Evolutionary conservation across 345 rosid species (phyloP), one percentile per base, ranked within the genome.

Genomic region (Salix viminalis): DNA sequence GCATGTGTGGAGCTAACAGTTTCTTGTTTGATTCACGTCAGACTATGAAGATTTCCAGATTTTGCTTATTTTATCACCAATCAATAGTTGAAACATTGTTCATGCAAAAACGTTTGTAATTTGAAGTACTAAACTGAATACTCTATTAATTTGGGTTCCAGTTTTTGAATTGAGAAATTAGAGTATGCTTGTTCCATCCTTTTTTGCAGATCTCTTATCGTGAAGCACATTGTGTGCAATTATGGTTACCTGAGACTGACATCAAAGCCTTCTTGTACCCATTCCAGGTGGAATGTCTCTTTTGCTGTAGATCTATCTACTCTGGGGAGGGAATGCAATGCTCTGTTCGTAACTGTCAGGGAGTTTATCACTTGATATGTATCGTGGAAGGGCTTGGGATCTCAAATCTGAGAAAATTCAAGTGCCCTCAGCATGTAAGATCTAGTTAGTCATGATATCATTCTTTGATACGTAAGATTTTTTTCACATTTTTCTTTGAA

Each of bases 351-450:
- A 85, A 85, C 54, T 95, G 99, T 76, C 73, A 80, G 74, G 91
- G 90, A 66, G 80, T 75, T 79, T 95, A 89, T 86, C 99, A 95
- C 80, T 41, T 69, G 14, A 19, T 1, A 65, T 95, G 99, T 75
- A 93, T 56, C 1, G 84, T 85, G 84, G 84, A 84, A 80, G 79
- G 69, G 42, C 76, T 84, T 61, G 83, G 86, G 19, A 65, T 86
- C 77, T 76, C 86, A 4, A 89, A 80, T 37, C 69, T 64, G 3
- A 82, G 70, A 70, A 93, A 87, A 58, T 95, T 95, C 75, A 92
- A 79, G 87, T 95, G 99, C 75, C 94, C 97, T 46, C 99, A 91
- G 41, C 98, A 95, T 90, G 99, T 95, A 87, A 87, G 85, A 41
- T 66, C 76, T 70, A 64, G 50, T 56, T 69, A 23, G 5, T 75